Evolutionary conservation across 2,329 filamentous ascomycete genomes (phyloP).

Genomic region (Paecilomyces dactylethromorphus): DNA sequence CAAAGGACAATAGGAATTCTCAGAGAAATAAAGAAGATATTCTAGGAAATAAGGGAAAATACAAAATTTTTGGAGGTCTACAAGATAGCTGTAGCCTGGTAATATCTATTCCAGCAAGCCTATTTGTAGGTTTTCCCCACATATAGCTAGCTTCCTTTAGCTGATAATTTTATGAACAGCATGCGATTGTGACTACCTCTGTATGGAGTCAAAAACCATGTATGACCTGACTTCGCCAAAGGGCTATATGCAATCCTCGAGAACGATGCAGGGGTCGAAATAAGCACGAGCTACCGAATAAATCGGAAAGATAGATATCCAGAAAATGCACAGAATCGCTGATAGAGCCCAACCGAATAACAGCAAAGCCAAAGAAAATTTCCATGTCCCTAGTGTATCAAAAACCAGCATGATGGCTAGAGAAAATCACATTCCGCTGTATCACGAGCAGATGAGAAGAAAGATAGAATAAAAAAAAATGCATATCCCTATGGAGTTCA

Average conservation of each 20-base stretch:
- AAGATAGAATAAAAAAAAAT: not conserved
- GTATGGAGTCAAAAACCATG: not conserved
- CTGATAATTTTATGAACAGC: not conserved
- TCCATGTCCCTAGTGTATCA: not conserved
- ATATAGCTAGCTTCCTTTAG: too few relatives aligned
- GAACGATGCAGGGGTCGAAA: not conserved
- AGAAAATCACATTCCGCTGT: not conserved
- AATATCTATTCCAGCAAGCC: too few relatives aligned
- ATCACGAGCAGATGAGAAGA: not conserved
- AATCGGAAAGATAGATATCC: not conserved
- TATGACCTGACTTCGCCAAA: not conserved
- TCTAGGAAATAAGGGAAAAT: not conserved
- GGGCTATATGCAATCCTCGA: not conserved
- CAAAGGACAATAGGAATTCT: not conserved
- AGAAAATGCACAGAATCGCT: not conserved
- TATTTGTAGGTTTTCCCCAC: too few relatives aligned
- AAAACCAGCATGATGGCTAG: not conserved
- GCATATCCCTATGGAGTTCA: constrained; percentile 12
- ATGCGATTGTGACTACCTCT: not conserved
- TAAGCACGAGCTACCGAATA: not conserved
- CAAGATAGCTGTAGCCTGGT: too few relatives aligned
- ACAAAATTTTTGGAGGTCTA: too few relatives aligned
- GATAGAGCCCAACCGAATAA: not conserved
- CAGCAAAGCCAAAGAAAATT: not conserved
- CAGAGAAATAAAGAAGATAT: not conserved